A percentile compares a stretch with the other conserved stretches of the same genome.
Conservation (phyloP, 2,329 filamentous ascomycete genomes). For the Ophiostoma quercus region DNA sequence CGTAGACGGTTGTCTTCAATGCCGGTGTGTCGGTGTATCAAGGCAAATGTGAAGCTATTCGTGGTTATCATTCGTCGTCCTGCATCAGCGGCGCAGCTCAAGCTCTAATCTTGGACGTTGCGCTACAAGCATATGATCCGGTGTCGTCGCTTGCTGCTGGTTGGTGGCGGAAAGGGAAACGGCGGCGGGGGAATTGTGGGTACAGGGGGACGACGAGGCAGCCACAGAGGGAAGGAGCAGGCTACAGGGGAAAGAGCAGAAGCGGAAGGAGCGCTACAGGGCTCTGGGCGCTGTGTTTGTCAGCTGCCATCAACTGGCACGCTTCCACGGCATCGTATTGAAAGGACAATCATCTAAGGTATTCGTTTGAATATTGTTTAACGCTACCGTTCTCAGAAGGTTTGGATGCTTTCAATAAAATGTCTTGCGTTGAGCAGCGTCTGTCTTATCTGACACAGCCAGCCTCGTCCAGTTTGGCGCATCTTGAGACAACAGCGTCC, state of each 20-base stretch:
- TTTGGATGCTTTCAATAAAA: neutral
- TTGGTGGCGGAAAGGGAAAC: neutral
- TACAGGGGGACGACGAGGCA: neutral
- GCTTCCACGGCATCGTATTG: neutral
- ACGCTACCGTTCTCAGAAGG: too few species aligned
- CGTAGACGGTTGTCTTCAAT: neutral
- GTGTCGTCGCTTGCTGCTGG: neutral
- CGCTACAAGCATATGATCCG: constrained; percentile 4
- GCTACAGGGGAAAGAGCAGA: neutral
- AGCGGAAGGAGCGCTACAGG: neutral
- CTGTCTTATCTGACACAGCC: neutral
- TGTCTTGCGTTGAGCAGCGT: neutral
- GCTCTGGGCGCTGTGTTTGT: neutral
- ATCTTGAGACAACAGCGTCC: neutral
- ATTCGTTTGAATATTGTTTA: too few species aligned
- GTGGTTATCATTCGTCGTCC: neutral
- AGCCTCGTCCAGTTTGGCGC: neutral
- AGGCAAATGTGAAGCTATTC: constrained; percentile 1
- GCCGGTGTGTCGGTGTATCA: neutral
- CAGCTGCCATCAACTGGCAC: constrained; percentile 8
- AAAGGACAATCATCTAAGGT: neutral
- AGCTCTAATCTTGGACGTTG: constrained; percentile 1
- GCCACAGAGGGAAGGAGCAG: neutral
- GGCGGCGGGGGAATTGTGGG: constrained; percentile 5
- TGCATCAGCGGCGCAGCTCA: neutral